Evolutionary conservation across 805 yeast species (phyloP).

Genomic region (Cyberlindnera maclurae): DNA sequence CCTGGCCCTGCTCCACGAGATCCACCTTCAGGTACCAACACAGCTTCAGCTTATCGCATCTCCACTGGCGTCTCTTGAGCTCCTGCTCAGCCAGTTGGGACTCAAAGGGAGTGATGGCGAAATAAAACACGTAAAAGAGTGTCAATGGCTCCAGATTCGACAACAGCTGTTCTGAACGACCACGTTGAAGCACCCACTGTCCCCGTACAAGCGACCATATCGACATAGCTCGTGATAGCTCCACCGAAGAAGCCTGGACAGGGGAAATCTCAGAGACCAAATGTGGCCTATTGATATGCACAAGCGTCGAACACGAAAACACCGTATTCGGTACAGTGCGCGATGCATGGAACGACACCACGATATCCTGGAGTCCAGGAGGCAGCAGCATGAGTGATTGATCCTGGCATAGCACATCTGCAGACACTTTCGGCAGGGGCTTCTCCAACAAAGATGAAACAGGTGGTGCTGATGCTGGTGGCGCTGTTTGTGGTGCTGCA

Average conservation of each 20-base stretch:
- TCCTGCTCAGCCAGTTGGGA: conserved; percentile 75
- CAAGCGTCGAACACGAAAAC: conserved; percentile 5
- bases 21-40: conserved; percentile 75
- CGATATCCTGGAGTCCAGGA: conserved; percentile 27
- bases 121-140: conserved; percentile 86
- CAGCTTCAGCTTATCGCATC: conserved; percentile 48
- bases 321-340: conserved; percentile 2
- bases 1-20: conserved; percentile 6
- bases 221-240: conserved; percentile 80
- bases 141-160: conserved; percentile 13
- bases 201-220: conserved; percentile 78
- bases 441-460: no score
- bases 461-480: neutral
- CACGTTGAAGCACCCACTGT: conserved; percentile 25
- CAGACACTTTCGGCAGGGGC: conserved; percentile 3
- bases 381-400: conserved; percentile 14
- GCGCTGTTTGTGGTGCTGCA: neutral
- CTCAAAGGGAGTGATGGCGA: conserved; percentile 59
- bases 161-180: conserved; percentile 1
- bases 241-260: conserved; percentile 51
- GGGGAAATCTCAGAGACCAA: conserved; percentile 6
- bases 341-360: conserved; percentile 21
- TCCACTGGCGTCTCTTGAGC: conserved; percentile 74
- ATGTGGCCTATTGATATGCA: conserved; percentile 9
- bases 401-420: conserved; percentile 13